Percentiles rank a stretch among this genome's conserved stretches.
These are phyloP conservation scores for Rhodosporidiobolus odoratus DNA, from an alignment of 768 basidiomycete species.

Conservation along the genomic window DNA sequence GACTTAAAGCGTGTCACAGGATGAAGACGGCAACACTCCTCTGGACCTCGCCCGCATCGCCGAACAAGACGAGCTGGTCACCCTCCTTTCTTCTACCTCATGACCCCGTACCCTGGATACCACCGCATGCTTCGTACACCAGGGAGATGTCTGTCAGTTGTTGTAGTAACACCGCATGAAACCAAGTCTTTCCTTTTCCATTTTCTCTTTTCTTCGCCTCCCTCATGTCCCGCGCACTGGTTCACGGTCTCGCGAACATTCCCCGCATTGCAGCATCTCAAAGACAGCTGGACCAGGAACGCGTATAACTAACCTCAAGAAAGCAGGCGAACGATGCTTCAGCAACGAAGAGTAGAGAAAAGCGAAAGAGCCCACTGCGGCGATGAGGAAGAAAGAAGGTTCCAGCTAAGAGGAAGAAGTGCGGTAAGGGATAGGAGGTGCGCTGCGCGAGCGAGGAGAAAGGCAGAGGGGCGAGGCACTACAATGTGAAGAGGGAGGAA, in stretches of 20 bases:
- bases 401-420: background rate
- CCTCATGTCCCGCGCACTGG: no score
- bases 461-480: no score
- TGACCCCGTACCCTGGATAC: background rate
- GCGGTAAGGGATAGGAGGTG: background rate
- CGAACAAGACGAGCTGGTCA: constrained; percentile 26
- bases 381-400: background rate
- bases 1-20: background rate
- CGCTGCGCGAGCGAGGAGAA: background rate
- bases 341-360: background rate
- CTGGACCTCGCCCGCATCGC: constrained; percentile 31
- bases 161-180: background rate
- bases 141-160: background rate
- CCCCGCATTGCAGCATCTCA: no score
- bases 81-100: background rate
- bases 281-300: no score
- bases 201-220: no score
- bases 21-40: constrained; percentile 34
- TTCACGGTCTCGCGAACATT: no score
- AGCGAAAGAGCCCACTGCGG: background rate
- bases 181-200: no score
- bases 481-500: background rate
- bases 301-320: no score
- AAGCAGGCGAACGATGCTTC: background rate
- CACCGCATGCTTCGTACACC: background rate